Conservation (phyloP, 73 alveolate species). For the Tetrahymena borealis region DNA sequence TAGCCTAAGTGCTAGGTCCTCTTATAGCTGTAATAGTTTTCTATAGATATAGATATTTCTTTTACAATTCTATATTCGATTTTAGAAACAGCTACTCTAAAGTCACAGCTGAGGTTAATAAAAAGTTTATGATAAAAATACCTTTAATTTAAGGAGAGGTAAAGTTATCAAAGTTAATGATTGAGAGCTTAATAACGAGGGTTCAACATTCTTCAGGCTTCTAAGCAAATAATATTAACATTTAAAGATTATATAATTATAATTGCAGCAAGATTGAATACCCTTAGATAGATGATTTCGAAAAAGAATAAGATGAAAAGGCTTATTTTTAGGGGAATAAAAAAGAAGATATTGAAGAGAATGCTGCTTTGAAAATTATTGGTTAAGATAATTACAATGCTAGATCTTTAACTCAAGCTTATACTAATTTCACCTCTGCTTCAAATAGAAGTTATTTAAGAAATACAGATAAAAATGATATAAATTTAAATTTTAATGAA, state of each 20-base stretch:
- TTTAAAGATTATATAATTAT: not conserved
- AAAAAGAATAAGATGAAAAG: not conserved
- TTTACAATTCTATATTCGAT: not conserved
- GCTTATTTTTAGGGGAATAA: no score
- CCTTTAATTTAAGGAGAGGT: not conserved
- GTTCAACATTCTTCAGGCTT: not conserved
- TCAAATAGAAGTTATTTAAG: not conserved
- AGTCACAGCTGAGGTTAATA: not conserved
- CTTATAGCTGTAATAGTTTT: not conserved
- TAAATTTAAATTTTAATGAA: not conserved
- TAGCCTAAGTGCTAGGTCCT: not conserved
- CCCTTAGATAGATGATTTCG: not conserved
- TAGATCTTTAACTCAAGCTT: not conserved
- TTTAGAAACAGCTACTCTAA: not conserved
- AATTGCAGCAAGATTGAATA: not conserved
- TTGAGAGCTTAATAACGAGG: not conserved
- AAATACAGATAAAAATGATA: not conserved
- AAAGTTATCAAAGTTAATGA: not conserved
- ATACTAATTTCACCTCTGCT: not conserved
- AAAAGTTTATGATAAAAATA: not conserved
- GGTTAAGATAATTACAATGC: not conserved
- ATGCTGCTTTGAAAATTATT: not conserved
- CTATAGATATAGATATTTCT: not conserved
- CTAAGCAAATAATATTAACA: not conserved
- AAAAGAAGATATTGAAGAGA: not conserved